Conservation (phyloP, 1,284 basidiomycete genomes). For the Ganoderma boninense region DNA sequence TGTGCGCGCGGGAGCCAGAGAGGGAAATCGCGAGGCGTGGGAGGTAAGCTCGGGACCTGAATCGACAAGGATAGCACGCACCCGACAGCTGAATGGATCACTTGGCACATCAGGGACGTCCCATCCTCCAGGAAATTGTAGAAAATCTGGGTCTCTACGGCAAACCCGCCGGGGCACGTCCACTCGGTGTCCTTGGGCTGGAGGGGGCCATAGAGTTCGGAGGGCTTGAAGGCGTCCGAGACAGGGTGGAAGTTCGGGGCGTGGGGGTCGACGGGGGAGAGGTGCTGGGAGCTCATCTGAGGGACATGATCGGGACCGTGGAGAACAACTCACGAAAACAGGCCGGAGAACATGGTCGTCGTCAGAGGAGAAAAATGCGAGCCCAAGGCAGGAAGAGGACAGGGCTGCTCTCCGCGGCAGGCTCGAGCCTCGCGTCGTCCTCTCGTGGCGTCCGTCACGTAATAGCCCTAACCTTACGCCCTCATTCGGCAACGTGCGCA, state of each 20-base stretch:
- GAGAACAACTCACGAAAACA: constrained; percentile 69
- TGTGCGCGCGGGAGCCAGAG: constrained; percentile 40
- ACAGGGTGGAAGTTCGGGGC: constrained; percentile 86
- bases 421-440: background rate
- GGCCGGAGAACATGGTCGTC: constrained; percentile 69
- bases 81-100: constrained; percentile 97
- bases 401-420: background rate
- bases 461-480: constrained; percentile 5
- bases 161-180: constrained; percentile 86
- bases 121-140: constrained; percentile 91
- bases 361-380: constrained; percentile 4
- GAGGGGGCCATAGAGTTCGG: constrained; percentile 76
- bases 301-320: constrained; percentile 20
- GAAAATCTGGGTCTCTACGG: constrained; percentile 92
- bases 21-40: constrained; percentile 13
- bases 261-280: constrained; percentile 62
- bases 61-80: constrained; percentile 53
- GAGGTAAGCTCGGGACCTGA: background rate
- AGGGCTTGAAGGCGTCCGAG: constrained; percentile 58
- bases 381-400: background rate
- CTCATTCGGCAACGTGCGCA: background rate
- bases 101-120: constrained; percentile 84
- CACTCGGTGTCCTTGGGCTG: constrained; percentile 82
- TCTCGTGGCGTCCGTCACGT: background rate
- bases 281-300: constrained; percentile 49